Evolutionary conservation across 768 basidiomycete genomes (phyloP).

Genomic region (Xerocomellus intermedius): DNA sequence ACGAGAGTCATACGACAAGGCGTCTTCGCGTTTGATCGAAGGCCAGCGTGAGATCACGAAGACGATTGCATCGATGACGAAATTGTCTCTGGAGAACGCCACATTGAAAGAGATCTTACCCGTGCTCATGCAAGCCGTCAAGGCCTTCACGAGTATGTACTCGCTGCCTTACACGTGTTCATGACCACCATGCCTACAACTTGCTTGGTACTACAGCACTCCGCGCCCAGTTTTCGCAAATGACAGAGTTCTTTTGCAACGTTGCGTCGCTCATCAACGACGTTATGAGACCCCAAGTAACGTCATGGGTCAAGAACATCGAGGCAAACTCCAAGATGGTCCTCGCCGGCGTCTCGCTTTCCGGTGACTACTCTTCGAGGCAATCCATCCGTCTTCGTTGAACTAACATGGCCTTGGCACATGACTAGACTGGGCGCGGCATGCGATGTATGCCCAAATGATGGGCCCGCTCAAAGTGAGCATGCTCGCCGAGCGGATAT

Average conservation of each 20-base stretch:
- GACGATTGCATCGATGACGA: constrained; percentile 19
- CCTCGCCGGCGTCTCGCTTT: constrained; percentile 18
- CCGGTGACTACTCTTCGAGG: not conserved
- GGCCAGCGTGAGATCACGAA: constrained; percentile 21
- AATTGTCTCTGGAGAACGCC: constrained; percentile 20
- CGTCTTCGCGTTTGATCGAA: constrained; percentile 12
- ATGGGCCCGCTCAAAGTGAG: constrained; percentile 25
- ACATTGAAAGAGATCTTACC: constrained; percentile 18
- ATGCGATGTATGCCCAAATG: constrained; percentile 23
- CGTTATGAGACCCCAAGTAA: constrained; percentile 20
- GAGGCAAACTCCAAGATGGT: constrained; percentile 17
- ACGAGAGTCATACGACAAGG: constrained; percentile 15
- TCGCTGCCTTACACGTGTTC: not conserved
- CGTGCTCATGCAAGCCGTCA: constrained; percentile 19
- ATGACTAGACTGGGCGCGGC: constrained; percentile 12
- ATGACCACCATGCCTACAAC: not conserved
- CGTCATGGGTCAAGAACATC: constrained; percentile 14
- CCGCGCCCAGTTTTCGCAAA: constrained; percentile 20
- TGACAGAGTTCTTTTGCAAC: constrained; percentile 18
- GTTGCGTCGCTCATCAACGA: constrained; percentile 19
- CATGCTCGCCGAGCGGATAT: constrained; percentile 22
- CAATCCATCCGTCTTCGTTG: not conserved
- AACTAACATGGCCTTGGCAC: not conserved
- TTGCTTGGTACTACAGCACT: not conserved
- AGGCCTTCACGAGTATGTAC: constrained; percentile 13